A percentile compares a stretch with the other conserved stretches of the same genome.
These are phyloP conservation scores for Gymnopus androsaceus DNA, from an alignment of 1,284 basidiomycete genomes.

Conservation along the genomic window DNA sequence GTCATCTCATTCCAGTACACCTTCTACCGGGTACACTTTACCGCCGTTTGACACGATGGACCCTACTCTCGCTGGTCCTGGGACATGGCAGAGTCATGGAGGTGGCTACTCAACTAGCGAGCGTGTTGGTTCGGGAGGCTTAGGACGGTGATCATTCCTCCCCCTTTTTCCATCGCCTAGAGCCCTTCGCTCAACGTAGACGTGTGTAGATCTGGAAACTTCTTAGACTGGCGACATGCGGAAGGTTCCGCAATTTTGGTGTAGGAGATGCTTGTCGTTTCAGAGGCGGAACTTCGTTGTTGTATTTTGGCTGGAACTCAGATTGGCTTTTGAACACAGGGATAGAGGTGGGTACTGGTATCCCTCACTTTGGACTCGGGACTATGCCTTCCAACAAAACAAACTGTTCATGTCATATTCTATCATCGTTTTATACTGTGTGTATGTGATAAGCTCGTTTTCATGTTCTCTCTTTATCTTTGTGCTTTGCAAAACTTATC, in stretches of 20 bases:
- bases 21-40: conserved; percentile 37
- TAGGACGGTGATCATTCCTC: conserved; percentile 10
- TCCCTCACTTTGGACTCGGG: not conserved
- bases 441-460: not conserved
- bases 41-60: conserved; percentile 39
- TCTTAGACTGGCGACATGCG: conserved; percentile 1
- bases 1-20: conserved; percentile 39
- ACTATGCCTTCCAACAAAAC: not conserved
- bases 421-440: conserved; percentile 2
- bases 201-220: conserved; percentile 9
- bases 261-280: no score
- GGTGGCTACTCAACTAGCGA: not conserved
- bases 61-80: conserved; percentile 1
- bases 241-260: conserved; percentile 3
- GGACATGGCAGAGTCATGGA: not conserved
- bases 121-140: conserved; percentile 5
- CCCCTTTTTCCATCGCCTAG: conserved; percentile 7
- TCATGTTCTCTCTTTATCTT: not conserved
- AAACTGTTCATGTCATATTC: not conserved
- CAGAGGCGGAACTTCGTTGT: not conserved
- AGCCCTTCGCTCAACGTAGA: conserved; percentile 7
- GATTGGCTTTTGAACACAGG: not conserved
- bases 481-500: not conserved
- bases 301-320: not conserved
- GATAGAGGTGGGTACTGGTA: conserved; percentile 5